Evolutionary conservation across 2,329 filamentous ascomycete species (phyloP), one percentile per base, ranked within the genome.

Genomic region (Escovopsis sp.): DNA sequence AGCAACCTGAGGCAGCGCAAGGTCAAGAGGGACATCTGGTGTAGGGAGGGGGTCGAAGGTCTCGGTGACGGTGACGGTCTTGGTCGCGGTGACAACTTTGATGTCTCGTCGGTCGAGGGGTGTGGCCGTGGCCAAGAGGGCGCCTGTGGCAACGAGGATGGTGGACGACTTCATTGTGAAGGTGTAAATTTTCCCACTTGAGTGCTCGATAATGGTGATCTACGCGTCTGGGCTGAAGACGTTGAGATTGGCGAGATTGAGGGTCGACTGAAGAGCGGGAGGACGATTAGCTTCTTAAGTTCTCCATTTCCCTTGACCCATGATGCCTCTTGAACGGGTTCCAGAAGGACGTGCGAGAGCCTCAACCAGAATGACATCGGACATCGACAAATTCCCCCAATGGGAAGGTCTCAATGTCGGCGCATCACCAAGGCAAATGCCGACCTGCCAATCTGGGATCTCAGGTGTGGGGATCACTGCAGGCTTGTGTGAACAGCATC

Each of bases 131-230:
- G 59, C 63, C 50, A 69, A 42, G 35, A 65, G 42, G 46, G 66
- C 63, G 48, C 63, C 55, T 42, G 62, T 55, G 45, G 58, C 54
- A 43, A 56, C 53, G 44, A 71, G 51, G 43, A 63, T 52, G 38
- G 63, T 40, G 33, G 66, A 65, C 32, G 60, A 54, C 60, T 66
- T 70, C 67, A 71, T 71, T 43, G 52, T 66, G 53, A 25, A 7
- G 28, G 12, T 31, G 28, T n/a, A n/a, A n/a, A n/a, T n/a, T n/a
- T n/a, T n/a, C n/a, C n/a, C n/a, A n/a, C n/a, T n/a, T n/a, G 4
- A 8, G 21, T 25, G 21, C 11, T 25, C 21, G 4, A 25, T n/a
- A 9, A 25, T 11, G 21, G 21, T 4, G 4, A 9, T 25, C n/a
- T n/a, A n/a, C n/a, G n/a, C n/a, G n/a, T 25, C 21, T 3, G 21